Percentiles rank a stretch among this genome's conserved stretches.
Evolutionary conservation across 441 rosid genomes (phyloP).

Genomic region (Gossypium aridum): DNA sequence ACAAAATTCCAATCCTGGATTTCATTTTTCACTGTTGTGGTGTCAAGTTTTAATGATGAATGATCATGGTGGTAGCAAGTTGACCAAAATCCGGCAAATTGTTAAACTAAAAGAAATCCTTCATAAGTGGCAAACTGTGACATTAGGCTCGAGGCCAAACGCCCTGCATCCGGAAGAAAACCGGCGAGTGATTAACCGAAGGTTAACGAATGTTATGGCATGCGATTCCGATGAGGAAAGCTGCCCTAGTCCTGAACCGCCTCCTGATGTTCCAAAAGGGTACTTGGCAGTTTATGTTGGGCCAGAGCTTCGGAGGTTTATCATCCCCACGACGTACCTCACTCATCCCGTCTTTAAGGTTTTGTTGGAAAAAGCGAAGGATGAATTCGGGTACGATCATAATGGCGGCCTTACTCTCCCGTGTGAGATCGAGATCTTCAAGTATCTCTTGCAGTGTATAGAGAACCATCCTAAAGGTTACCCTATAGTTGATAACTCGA

Average conservation of each 20-base stretch:
- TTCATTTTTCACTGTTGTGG: slow-evolving; percentile 21
- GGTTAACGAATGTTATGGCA: slow-evolving; percentile 31
- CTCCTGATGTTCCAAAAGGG: slow-evolving; percentile 82
- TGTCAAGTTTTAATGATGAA: slow-evolving; percentile 40
- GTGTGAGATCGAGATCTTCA: slow-evolving; percentile 92
- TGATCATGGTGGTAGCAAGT: slow-evolving; percentile 47
- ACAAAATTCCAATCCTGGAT: slow-evolving; percentile 9
- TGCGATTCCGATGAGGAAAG: slow-evolving; percentile 85
- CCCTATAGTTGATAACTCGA: slow-evolving; percentile 30
- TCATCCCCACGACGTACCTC: slow-evolving; percentile 74
- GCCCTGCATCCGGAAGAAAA: slow-evolving; percentile 15
- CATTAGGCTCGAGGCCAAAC: slow-evolving; percentile 41
- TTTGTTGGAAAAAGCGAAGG: slow-evolving; percentile 78
- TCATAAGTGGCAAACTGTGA: slow-evolving; percentile 78
- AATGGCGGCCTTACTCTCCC: slow-evolving; percentile 78
- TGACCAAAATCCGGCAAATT: slow-evolving; percentile 71
- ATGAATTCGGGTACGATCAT: slow-evolving; percentile 85
- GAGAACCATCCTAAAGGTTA: slow-evolving; percentile 50
- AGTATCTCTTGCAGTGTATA: slow-evolving; percentile 72
- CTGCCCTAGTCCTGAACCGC: slow-evolving; percentile 62
- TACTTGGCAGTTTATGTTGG: slow-evolving; percentile 91
- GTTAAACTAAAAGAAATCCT: slow-evolving; percentile 75
- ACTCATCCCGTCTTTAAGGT: slow-evolving; percentile 77
- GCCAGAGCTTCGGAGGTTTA: slow-evolving; percentile 84
- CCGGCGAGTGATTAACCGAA: slow-evolving; percentile 34